Base-by-base conservation (phyloP, 148 eudicot genomes). In the Tetragonia tetragonoides region DNA sequence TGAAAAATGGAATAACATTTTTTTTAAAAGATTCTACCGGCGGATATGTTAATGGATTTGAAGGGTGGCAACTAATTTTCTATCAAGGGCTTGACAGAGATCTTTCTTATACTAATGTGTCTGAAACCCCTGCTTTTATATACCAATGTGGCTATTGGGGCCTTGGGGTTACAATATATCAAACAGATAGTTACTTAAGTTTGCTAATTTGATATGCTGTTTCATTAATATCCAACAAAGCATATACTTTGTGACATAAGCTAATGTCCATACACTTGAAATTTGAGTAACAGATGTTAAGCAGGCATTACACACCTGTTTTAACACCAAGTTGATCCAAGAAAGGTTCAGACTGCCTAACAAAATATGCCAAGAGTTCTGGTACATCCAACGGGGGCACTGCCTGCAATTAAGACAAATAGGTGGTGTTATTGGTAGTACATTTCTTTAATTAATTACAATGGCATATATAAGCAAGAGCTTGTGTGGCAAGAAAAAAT, bases 281-380 rank as follows among this genome's bases (percentile, higher is more conserved):
- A 69, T 61, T 62, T 63, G 18, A 81, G 24, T 53, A 38, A 39
- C 3, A 78, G 38, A 53, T 42, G 21, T 62, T n/a, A 66, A 28
- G 73, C 2, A 73, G 8, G 8, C 28, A 40, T 57, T 20, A 60
- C 67, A 56, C 69, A 95, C 99, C 99, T 89, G 83, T 93, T 80
- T 69, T 86, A 84, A 95, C 86, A 70, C 99, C 99, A 77, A 95
- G 93, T 75, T 95, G 99, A 86, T 95, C 99, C 84, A 95, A 86
- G 75, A 95, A 88, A 59, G 99, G 96, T 77, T 87, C 91, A 78
- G 99, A 95, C 78, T 91, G 99, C 81, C 94, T 89, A 72, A 95
- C 91, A 66, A 89, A 83, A 85, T 81, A 87, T 72, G 99, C 99
- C 78, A 95, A 81, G 73, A 95, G 90, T 82, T 95, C 99, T 23